Conservation (phyloP, 331 rosid species). For the Malus hybrid region DNA sequence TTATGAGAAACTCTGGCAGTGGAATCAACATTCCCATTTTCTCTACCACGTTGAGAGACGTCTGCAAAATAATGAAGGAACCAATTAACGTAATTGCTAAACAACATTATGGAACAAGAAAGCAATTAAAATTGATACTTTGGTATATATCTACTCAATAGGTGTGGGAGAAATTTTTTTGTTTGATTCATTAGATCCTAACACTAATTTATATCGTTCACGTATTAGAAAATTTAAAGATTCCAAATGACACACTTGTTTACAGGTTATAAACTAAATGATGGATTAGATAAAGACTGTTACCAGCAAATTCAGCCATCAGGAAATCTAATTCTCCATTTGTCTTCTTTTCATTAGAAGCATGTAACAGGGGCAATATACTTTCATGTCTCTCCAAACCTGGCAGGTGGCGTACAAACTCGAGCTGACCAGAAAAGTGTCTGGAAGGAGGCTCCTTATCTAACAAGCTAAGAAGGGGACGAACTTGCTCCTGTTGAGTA, state of each 20-base stretch:
- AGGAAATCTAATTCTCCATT: constrained; percentile 90
- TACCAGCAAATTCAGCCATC: constrained; percentile 99
- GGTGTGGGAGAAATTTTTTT: background rate
- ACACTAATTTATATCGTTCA: background rate
- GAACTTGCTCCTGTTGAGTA: constrained; percentile 75
- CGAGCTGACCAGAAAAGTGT: constrained; percentile 94
- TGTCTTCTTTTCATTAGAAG: constrained; percentile 73
- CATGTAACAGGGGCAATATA: constrained; percentile 86
- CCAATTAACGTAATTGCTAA: constrained; percentile 1
- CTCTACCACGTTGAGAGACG: constrained; percentile 95
- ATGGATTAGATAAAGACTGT: constrained; percentile 2
- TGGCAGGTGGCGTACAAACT: constrained; percentile 78
- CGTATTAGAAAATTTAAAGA: too few relatives aligned
- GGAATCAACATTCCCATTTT: constrained; percentile 71
- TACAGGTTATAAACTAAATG: background rate
- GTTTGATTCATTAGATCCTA: background rate
- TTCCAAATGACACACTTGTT: background rate
- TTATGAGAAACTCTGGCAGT: constrained; percentile 65
- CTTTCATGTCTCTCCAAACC: constrained; percentile 97
- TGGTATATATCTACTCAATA: background rate
- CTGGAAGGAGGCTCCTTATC: constrained; percentile 97
- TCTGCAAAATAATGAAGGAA: constrained; percentile 45
- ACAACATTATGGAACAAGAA: background rate
- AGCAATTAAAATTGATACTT: background rate
- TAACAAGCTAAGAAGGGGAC: constrained; percentile 96